Evolutionary conservation across 495 filamentous ascomycete genomes (phyloP).

Genomic region (Apiosordaria backusii): DNA sequence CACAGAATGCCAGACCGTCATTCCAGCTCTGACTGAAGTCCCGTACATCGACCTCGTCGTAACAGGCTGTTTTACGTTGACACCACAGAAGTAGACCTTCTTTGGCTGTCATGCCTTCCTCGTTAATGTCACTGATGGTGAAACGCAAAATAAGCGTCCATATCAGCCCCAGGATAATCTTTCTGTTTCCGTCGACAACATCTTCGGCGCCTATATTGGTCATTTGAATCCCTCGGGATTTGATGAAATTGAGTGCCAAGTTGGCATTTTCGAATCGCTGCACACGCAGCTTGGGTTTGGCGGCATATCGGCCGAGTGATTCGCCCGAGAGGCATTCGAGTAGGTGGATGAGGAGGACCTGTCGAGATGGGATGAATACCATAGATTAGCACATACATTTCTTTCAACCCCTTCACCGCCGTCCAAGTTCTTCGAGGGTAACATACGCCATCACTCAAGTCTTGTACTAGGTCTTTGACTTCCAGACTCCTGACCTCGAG

Average conservation of each 20-base stretch:
- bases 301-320: constrained; percentile 93
- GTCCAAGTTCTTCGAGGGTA: neutral
- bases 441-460: constrained; percentile 90
- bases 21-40: constrained; percentile 98
- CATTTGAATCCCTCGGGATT: constrained; percentile 86
- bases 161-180: constrained; percentile 94
- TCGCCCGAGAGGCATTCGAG: constrained; percentile 92
- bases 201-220: constrained; percentile 98
- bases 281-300: constrained; percentile 90
- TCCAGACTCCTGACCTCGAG: constrained; percentile 67
- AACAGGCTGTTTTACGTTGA: constrained; percentile 96
- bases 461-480: constrained; percentile 79
- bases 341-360: constrained; percentile 93
- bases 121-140: constrained; percentile 97
- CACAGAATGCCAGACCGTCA: constrained; percentile 93
- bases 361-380: constrained; percentile 11
- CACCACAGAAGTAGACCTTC: constrained; percentile 95
- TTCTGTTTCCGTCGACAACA: constrained; percentile 95
- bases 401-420: neutral
- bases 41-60: constrained; percentile 89
- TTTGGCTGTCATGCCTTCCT: constrained; percentile 96
- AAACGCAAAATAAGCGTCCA: constrained; percentile 97
- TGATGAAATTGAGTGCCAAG: constrained; percentile 88
- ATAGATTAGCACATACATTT: constrained; percentile 10
- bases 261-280: constrained; percentile 99